A percentile compares a stretch with the other conserved stretches of the same genome.
phyloP scores from a whole-genome alignment of 371 early-diverging fungal species.

The Mucor mucedo region DNA sequence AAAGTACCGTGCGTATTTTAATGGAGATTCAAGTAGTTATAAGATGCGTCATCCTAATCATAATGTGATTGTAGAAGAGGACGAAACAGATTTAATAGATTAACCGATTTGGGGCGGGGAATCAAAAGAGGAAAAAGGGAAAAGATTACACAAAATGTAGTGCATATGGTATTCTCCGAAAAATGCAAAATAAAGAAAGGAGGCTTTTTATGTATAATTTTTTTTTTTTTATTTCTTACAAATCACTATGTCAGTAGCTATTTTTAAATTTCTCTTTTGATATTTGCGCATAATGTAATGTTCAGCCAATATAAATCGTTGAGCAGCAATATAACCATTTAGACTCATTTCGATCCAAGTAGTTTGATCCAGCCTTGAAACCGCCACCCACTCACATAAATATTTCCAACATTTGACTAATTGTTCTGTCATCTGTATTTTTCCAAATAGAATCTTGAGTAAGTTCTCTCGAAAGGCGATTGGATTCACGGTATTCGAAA shows the following conservation, averaged over 20 bases:
- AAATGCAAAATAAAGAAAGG: not conserved
- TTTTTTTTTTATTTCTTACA: not conserved
- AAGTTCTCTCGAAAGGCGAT: conserved; percentile 25
- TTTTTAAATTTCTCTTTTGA: not conserved
- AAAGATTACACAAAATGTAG: no score
- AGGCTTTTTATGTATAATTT: not conserved
- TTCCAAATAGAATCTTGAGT: conserved; percentile 38
- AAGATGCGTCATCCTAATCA: conserved; percentile 1
- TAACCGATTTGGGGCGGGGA: no score
- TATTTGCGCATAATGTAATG: not conserved
- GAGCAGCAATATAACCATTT: conserved; percentile 28
- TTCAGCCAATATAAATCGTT: not conserved
- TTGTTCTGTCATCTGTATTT: conserved; percentile 37
- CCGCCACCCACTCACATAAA: conserved; percentile 41
- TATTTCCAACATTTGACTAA: conserved; percentile 36
- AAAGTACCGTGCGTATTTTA: conserved; percentile 49
- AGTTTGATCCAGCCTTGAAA: conserved; percentile 9
- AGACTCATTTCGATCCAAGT: conserved; percentile 13
- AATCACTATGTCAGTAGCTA: not conserved
- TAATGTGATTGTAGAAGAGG: conserved; percentile 17
- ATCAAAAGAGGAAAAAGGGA: no score
- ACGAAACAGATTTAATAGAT: not conserved
- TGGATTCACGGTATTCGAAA: conserved; percentile 14
- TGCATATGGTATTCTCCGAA: no score
- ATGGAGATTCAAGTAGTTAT: conserved; percentile 8